These are phyloP conservation scores for Neofusicoccum umdonicola DNA, from an alignment of 2,329 filamentous ascomycete species.

Conservation along the genomic window DNA sequence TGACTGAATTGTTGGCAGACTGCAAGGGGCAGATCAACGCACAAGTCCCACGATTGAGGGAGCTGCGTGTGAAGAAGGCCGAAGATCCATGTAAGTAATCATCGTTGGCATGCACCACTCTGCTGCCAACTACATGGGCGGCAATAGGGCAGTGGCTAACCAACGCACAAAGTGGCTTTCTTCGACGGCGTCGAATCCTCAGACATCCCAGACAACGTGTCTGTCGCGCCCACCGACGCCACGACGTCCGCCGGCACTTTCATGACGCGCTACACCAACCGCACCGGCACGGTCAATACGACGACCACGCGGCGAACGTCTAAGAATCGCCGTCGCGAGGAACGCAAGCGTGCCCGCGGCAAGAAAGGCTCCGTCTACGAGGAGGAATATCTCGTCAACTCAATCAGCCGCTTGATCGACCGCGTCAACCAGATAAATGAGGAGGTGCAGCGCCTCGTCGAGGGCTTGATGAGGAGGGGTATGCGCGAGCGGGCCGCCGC, in stretches of 20 bases:
- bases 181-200: slow-evolving; percentile 66
- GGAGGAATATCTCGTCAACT: slow-evolving; percentile 93
- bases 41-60: slow-evolving; percentile 80
- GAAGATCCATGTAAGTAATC: slow-evolving; percentile 63
- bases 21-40: slow-evolving; percentile 81
- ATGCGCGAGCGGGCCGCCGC: slow-evolving; percentile 87
- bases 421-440: slow-evolving; percentile 69
- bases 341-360: slow-evolving; percentile 89
- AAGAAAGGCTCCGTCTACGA: slow-evolving; percentile 98
- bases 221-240: slow-evolving; percentile 79
- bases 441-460: slow-evolving; percentile 73
- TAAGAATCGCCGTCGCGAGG: slow-evolving; percentile 85
- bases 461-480: slow-evolving; percentile 71
- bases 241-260: slow-evolving; percentile 77
- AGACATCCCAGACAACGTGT: slow-evolving; percentile 89
- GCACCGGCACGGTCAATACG: slow-evolving; percentile 68
- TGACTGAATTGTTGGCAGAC: slow-evolving; percentile 89
- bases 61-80: slow-evolving; percentile 76
- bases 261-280: slow-evolving; percentile 88
- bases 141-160: not conserved
- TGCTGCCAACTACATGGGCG: not conserved
- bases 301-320: slow-evolving; percentile 74
- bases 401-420: slow-evolving; percentile 77
- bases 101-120: not conserved
- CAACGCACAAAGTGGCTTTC: slow-evolving; percentile 59